Conservation (phyloP, 164 flowering plant genomes). For the Aristolochia fimbriata region DNA sequence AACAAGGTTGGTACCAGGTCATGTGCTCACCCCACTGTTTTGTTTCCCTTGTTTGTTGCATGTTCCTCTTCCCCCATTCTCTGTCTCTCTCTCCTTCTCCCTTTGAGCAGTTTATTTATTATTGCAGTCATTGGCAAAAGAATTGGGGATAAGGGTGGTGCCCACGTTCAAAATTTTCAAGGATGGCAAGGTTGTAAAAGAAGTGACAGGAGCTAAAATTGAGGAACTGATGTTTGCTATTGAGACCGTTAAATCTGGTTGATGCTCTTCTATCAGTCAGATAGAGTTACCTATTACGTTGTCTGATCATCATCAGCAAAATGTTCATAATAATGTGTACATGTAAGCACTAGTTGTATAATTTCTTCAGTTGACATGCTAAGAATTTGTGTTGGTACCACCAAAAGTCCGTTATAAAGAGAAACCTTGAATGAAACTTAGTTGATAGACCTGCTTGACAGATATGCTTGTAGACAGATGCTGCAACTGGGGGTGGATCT, state of each 20-base stretch:
- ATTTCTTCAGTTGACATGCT: no score
- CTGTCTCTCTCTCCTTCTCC: background rate
- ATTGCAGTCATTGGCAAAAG: constrained; percentile 83
- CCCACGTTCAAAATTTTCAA: constrained; percentile 96
- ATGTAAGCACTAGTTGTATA: no score
- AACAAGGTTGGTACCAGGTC: constrained; percentile 76
- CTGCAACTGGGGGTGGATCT: no score
- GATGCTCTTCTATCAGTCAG: background rate
- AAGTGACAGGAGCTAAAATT: constrained; percentile 83
- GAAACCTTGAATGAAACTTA: no score
- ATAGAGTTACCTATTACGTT: no score
- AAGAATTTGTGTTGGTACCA: no score
- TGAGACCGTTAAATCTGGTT: constrained; percentile 50
- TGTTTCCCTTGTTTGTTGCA: background rate
- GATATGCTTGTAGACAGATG: no score
- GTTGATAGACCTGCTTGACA: no score
- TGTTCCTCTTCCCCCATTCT: background rate
- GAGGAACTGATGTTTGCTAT: constrained; percentile 66
- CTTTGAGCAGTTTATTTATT: background rate
- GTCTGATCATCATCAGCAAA: no score
- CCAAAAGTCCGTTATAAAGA: no score
- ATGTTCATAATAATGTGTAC: no score
- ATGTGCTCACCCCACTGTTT: background rate
- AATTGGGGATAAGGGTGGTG: constrained; percentile 80
- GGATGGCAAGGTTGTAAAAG: constrained; percentile 57